Evolutionary conservation across 805 yeast species (phyloP), one percentile per base, ranked within the genome.

Genomic region (Yarrowia alimentaria): DNA sequence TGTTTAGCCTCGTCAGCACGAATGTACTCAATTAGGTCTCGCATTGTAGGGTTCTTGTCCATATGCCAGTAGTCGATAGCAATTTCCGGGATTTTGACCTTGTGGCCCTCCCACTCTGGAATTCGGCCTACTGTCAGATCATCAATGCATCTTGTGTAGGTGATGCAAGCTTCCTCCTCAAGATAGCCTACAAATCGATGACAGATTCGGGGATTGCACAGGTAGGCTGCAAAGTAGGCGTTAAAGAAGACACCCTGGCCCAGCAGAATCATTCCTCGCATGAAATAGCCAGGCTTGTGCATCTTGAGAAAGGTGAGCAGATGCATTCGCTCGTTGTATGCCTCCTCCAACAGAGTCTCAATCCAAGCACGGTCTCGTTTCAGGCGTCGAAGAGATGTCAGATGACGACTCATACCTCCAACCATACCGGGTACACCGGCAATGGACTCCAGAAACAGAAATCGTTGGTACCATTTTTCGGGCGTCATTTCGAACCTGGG

Each of bases 381-480:
- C 57, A 83, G 68, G 43, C 81, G 63, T 56, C 90, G 68, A 40
- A 83, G 62, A 2, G 85, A 76, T 56, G 79, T 81, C 58, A 83
- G 70, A 61, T 83, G 89, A 53, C 89, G 74, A 33, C 83, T 64
- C 65, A 81, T 83, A 1, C 84, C 83, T 3, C 85, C 90, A 38
- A 80, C 84, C 72, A 81, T 77, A 9, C 90, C 89, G 1, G 90
- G 90, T n/a, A 83, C 85, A 7, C 87, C 89, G 4, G 90, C 90
- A 52, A 83, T 73, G 54, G 81, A 75, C 63, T 83, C 90, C 57
- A 83, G 71, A 58, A 83, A 81, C 29, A 83, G 76, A 52, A 76
- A 66, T 49, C 70, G 64, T 6, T 79, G 75, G 53, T 83, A 58
- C 89, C 89, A 83, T 60, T 79, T 78, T 49, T 68, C 71, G 19